These are phyloP conservation scores for Sugiyamaella neomexicana DNA, from an alignment of 1,139 yeast genomes.

Conservation along the genomic window DNA sequence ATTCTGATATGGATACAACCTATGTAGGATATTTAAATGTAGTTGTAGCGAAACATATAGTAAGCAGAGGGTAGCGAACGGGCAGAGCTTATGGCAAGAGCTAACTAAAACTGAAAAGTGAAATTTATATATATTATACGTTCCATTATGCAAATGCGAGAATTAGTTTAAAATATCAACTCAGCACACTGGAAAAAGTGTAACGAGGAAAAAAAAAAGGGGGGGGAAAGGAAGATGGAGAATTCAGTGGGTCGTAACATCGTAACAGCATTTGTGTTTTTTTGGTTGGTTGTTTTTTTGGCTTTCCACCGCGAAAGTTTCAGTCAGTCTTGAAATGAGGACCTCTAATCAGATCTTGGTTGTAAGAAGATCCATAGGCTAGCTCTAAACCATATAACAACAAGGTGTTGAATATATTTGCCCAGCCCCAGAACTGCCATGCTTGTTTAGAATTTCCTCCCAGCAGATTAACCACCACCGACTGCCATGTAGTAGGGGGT, in stretches of 20 bases:
- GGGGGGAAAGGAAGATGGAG: not conserved
- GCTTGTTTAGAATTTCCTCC: conserved; percentile 56
- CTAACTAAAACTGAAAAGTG: too few relatives aligned
- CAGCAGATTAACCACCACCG: conserved; percentile 35
- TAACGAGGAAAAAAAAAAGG: not conserved
- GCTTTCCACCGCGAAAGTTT: not conserved
- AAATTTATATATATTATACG: not conserved
- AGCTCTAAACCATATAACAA: conserved; percentile 79
- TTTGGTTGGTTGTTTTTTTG: conserved; percentile 2
- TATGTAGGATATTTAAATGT: not conserved
- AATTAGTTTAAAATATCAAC: conserved; percentile 4
- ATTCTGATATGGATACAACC: conserved; percentile 20
- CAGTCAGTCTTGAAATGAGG: conserved; percentile 41
- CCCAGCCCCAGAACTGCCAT: conserved; percentile 97
- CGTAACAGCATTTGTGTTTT: not conserved
- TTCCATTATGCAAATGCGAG: conserved; percentile 14
- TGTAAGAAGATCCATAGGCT: conserved; percentile 41
- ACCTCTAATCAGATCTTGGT: conserved; percentile 33
- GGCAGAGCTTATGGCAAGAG: too few relatives aligned
- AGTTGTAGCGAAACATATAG: not conserved
- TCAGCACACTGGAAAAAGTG: not conserved
- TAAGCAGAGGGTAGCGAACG: not conserved
- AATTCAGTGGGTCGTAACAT: not conserved
- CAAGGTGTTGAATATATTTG: conserved; percentile 78
- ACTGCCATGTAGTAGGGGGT: conserved; percentile 26